Evolutionary conservation across 306 rosid species (phyloP).

Genomic region (Senna tora): DNA sequence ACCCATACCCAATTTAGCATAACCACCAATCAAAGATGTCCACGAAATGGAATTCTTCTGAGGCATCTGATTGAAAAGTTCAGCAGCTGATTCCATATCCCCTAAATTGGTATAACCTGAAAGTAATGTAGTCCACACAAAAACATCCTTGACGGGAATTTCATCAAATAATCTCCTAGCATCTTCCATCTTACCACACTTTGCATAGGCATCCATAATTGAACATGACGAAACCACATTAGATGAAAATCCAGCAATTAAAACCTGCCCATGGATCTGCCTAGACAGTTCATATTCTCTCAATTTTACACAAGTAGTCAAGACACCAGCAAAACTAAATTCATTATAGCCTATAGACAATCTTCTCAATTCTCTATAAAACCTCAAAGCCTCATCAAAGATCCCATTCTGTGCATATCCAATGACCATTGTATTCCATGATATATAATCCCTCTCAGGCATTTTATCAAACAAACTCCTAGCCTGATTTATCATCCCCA

Average conservation of each 20-base stretch:
- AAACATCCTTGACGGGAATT: constrained; percentile 67
- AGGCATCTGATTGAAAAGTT: constrained; percentile 72
- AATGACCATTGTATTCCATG: constrained; percentile 85
- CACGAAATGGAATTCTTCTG: constrained; percentile 70
- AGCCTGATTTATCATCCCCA: constrained; percentile 67
- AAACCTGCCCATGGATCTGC: constrained; percentile 87
- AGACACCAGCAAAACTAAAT: constrained; percentile 74
- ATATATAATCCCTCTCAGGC: constrained; percentile 68
- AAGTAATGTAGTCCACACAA: constrained; percentile 72
- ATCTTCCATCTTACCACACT: constrained; percentile 67
- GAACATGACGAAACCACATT: constrained; percentile 76
- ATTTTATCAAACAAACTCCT: constrained; percentile 59
- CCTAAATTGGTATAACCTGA: constrained; percentile 73
- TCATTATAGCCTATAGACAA: constrained; percentile 61
- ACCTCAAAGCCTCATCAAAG: constrained; percentile 62
- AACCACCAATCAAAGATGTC: constrained; percentile 76
- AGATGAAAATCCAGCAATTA: constrained; percentile 63
- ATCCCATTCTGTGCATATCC: constrained; percentile 63
- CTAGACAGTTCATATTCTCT: constrained; percentile 59
- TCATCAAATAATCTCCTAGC: constrained; percentile 67
- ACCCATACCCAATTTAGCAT: constrained; percentile 68
- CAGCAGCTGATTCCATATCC: constrained; percentile 65
- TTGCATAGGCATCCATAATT: constrained; percentile 72
- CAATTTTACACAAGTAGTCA: constrained; percentile 71
- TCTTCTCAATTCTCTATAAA: constrained; percentile 61